A percentile compares a stretch with the other conserved stretches of the same genome.
These are phyloP conservation scores for Polygonum aviculare DNA, from an alignment of 148 eudicot species.

Conservation along the genomic window DNA sequence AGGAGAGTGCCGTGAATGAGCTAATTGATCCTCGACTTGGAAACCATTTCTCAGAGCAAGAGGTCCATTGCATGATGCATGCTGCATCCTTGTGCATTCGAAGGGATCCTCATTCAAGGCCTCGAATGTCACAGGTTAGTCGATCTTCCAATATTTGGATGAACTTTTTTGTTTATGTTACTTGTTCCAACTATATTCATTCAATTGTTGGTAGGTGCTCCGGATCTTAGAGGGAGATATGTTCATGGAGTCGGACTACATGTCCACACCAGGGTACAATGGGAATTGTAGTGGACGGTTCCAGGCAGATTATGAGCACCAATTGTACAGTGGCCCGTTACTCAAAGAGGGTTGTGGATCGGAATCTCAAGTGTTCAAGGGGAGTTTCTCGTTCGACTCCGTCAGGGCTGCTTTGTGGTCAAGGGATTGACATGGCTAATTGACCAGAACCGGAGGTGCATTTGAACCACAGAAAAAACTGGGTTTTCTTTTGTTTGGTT, in stretches of 20 bases:
- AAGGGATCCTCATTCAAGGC: slow-evolving; percentile 65
- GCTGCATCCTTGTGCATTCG: slow-evolving; percentile 80
- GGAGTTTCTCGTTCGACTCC: slow-evolving; percentile 9
- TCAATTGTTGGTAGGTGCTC: slow-evolving; percentile 37
- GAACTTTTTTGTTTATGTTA: neutral
- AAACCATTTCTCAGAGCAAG: slow-evolving; percentile 44
- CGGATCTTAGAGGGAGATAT: slow-evolving; percentile 60
- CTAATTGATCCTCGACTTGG: slow-evolving; percentile 57
- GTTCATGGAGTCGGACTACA: slow-evolving; percentile 11
- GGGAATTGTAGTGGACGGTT: slow-evolving; percentile 8
- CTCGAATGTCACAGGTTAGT: slow-evolving; percentile 94
- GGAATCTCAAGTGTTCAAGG: slow-evolving; percentile 7
- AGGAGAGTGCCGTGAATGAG: slow-evolving; percentile 37
- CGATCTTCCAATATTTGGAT: neutral
- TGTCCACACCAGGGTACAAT: slow-evolving; percentile 9
- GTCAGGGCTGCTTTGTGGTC: slow-evolving; percentile 11
- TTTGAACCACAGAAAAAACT: neutral
- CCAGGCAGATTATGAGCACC: neutral
- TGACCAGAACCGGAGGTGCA: neutral
- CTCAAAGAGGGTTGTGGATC: neutral
- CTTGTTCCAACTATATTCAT: neutral
- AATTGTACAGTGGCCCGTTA: slow-evolving; percentile 5
- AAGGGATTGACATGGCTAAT: slow-evolving; percentile 1
- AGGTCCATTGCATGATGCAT: slow-evolving; percentile 53
- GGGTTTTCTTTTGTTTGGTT: neutral